phyloP scores from a whole-genome alignment of 208 protist species.

The Leptomonas pyrrhocoris region DNA sequence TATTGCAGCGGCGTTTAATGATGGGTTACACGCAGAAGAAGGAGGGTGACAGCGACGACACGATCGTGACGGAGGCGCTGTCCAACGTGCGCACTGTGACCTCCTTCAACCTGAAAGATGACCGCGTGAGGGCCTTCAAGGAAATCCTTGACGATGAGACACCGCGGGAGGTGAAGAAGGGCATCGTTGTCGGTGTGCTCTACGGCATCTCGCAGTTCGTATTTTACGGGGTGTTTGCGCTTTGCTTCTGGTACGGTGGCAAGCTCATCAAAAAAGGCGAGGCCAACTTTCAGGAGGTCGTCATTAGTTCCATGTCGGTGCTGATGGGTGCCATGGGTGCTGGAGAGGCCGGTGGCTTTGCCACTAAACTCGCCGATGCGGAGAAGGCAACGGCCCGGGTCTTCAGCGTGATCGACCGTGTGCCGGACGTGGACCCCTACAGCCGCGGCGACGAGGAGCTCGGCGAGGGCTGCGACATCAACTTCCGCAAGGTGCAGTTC shows the following conservation, averaged over 20 bases:
- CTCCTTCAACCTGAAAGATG: slow-evolving; percentile 69
- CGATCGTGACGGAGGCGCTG: slow-evolving; percentile 66
- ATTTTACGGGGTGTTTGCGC: slow-evolving; percentile 50
- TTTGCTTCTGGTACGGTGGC: slow-evolving; percentile 83
- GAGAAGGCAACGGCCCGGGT: slow-evolving; percentile 46
- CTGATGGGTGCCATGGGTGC: slow-evolving; percentile 57
- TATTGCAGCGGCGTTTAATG: slow-evolving; percentile 44
- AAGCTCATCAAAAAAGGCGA: slow-evolving; percentile 69
- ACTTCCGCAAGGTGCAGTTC: slow-evolving; percentile 56
- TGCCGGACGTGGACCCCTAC: slow-evolving; percentile 62
- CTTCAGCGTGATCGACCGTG: slow-evolving; percentile 76
- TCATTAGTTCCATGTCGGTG: slow-evolving; percentile 45
- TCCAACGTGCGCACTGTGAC: slow-evolving; percentile 73
- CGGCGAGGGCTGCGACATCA: slow-evolving; percentile 48
- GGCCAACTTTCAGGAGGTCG: slow-evolving; percentile 57
- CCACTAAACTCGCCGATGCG: slow-evolving; percentile 55
- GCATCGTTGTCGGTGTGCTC: slow-evolving; percentile 36
- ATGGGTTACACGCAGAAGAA: slow-evolving; percentile 39
- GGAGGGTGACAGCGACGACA: slow-evolving; percentile 43
- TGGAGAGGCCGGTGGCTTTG: slow-evolving; percentile 68
- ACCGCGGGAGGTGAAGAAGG: slow-evolving; percentile 27
- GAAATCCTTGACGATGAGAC: slow-evolving; percentile 24
- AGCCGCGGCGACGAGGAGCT: slow-evolving; percentile 43
- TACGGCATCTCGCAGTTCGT: slow-evolving; percentile 66
- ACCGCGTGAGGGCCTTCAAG: slow-evolving; percentile 32